A percentile compares a stretch with the other conserved stretches of the same genome.
These are phyloP conservation scores for Colletotrichum plurivorum DNA, from an alignment of 2,329 filamentous ascomycete genomes.

Conservation along the genomic window DNA sequence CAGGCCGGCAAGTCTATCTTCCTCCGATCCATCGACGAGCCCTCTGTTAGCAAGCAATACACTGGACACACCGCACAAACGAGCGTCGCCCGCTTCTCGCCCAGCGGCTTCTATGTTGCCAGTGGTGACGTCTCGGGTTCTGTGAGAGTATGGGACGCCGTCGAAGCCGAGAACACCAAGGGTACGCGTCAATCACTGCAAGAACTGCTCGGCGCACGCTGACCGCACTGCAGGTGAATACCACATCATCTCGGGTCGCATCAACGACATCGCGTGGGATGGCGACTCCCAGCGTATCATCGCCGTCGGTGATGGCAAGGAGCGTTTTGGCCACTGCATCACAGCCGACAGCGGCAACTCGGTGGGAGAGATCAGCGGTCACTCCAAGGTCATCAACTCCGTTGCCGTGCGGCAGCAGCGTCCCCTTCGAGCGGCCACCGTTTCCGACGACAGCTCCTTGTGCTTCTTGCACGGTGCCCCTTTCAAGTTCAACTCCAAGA, in stretches of 20 bases:
- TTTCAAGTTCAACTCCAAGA: slow-evolving; percentile 95
- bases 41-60: slow-evolving; percentile 88
- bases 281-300: slow-evolving; percentile 97
- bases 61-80: slow-evolving; percentile 90
- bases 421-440: slow-evolving; percentile 92
- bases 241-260: slow-evolving; percentile 91
- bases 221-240: slow-evolving; percentile 76
- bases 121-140: slow-evolving; percentile 89
- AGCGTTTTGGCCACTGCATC: slow-evolving; percentile 93
- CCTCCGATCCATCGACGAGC: slow-evolving; percentile 93
- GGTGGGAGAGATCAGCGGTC: slow-evolving; percentile 93
- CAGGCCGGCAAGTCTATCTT: slow-evolving; percentile 98
- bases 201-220: slow-evolving; percentile 4
- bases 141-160: slow-evolving; percentile 93
- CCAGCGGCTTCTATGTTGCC: slow-evolving; percentile 94
- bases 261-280: slow-evolving; percentile 98
- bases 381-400: slow-evolving; percentile 90
- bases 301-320: slow-evolving; percentile 94
- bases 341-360: slow-evolving; percentile 96
- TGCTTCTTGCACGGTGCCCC: slow-evolving; percentile 95
- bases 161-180: slow-evolving; percentile 87
- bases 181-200: slow-evolving; percentile 54
- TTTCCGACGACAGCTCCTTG: slow-evolving; percentile 88
- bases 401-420: slow-evolving; percentile 91
- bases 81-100: slow-evolving; percentile 93